phyloP scores from a whole-genome alignment of 768 basidiomycete species.

The Termitomyces sp. region DNA sequence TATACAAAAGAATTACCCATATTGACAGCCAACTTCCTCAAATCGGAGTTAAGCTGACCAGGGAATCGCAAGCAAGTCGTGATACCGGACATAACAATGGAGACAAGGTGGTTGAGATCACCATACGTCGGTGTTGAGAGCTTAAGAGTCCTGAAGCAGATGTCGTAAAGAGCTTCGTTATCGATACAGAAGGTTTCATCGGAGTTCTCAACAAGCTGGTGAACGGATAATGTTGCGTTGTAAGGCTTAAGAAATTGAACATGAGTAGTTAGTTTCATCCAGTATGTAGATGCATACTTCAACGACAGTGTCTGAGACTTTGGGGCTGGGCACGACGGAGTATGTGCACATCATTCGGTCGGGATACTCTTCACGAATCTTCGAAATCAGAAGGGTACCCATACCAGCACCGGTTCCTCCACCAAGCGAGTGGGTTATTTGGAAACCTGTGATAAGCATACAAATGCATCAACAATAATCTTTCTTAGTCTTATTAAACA shows the following conservation, averaged over 20 bases:
- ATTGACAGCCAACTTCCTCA: conserved; percentile 98
- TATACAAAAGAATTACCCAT: conserved; percentile 61
- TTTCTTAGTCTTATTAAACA: background rate
- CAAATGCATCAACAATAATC: conserved; percentile 8
- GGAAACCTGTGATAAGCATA: conserved; percentile 66
- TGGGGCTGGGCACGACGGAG: conserved; percentile 96
- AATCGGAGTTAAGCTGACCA: conserved; percentile 98
- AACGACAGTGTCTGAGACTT: conserved; percentile 98
- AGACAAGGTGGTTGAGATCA: conserved; percentile 97
- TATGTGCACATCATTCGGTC: conserved; percentile 99
- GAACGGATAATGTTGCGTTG: conserved; percentile 97
- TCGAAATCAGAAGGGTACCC: conserved; percentile 98
- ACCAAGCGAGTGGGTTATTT: conserved; percentile 97
- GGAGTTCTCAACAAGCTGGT: conserved; percentile 99
- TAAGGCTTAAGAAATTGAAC: conserved; percentile 61
- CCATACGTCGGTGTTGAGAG: conserved; percentile 94
- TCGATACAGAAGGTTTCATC: conserved; percentile 99
- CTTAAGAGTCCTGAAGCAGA: conserved; percentile 98
- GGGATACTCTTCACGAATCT: conserved; percentile 98
- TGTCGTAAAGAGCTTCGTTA: conserved; percentile 98
- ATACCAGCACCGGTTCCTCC: conserved; percentile 99
- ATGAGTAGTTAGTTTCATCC: background rate
- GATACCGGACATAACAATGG: conserved; percentile 97
- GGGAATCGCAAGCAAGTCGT: conserved; percentile 99
- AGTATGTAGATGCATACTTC: conserved; percentile 48